phyloP scores from a whole-genome alignment of 2,329 filamentous ascomycete genomes.

The Pseudogymnoascus destructans region DNA sequence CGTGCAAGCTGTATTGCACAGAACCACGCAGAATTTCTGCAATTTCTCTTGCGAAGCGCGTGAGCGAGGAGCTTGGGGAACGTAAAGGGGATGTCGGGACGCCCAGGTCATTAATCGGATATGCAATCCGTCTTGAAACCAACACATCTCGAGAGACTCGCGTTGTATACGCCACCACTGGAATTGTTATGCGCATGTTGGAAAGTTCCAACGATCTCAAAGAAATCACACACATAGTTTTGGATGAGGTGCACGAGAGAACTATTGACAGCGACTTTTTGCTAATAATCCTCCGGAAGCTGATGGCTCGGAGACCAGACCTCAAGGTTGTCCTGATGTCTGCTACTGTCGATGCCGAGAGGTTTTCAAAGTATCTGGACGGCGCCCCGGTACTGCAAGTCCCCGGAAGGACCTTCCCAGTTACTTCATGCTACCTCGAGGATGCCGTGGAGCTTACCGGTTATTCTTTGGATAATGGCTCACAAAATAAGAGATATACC shows the following conservation, averaged over 20 bases:
- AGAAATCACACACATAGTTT: constrained; percentile 83
- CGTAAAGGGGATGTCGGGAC: constrained; percentile 71
- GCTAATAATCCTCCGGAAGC: constrained; percentile 75
- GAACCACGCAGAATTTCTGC: constrained; percentile 93
- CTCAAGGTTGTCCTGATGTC: constrained; percentile 95
- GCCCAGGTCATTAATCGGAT: constrained; percentile 72
- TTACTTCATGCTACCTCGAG: constrained; percentile 76
- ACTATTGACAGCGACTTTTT: constrained; percentile 96
- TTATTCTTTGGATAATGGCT: constrained; percentile 44
- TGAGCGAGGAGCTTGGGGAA: constrained; percentile 91
- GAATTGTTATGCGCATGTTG: constrained; percentile 97
- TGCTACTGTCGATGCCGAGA: constrained; percentile 84
- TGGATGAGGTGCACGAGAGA: constrained; percentile 96
- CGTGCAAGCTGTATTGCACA: constrained; percentile 89
- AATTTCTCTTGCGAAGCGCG: constrained; percentile 81
- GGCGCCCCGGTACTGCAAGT: constrained; percentile 80
- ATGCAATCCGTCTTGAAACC: constrained; percentile 84
- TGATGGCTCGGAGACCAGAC: constrained; percentile 63
- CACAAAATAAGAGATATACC: constrained; percentile 35
- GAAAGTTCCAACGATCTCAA: constrained; percentile 75
- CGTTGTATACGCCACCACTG: constrained; percentile 76
- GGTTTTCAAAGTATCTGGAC: constrained; percentile 79
- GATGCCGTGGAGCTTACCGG: constrained; percentile 83
- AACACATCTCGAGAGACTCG: constrained; percentile 71
- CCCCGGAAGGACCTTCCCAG: constrained; percentile 86